phyloP scores from a whole-genome alignment of 768 basidiomycete species.

The Kwoniella mangroviensis region DNA sequence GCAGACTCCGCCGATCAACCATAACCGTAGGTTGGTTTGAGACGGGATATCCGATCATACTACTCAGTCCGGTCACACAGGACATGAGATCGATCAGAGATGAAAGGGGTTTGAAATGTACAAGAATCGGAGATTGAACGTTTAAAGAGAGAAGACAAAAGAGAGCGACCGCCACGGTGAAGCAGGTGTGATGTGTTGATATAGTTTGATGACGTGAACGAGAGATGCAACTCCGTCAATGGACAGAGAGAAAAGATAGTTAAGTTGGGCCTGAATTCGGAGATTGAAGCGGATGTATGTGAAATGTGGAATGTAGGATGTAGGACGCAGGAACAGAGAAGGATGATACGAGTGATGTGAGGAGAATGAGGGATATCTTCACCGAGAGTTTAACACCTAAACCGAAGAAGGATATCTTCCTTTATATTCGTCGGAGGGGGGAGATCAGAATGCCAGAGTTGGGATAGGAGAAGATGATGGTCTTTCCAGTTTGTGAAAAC shows the following conservation, averaged over 20 bases:
- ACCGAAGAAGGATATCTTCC: not conserved
- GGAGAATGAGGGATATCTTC: not conserved
- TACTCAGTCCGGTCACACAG: slow-evolving; percentile 1
- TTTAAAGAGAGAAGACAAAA: slow-evolving; percentile 4
- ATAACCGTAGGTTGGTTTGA: not conserved
- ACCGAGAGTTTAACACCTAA: not conserved
- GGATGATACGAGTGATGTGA: not conserved
- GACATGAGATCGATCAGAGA: not conserved
- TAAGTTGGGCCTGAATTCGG: not conserved
- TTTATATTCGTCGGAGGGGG: not conserved
- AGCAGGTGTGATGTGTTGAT: not conserved
- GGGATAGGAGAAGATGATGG: not conserved
- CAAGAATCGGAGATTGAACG: not conserved
- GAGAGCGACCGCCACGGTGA: not conserved
- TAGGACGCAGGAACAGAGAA: not conserved
- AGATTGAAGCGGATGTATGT: not conserved
- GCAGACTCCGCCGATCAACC: not conserved
- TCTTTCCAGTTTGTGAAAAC: too few species aligned
- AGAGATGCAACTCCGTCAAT: not conserved
- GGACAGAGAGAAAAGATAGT: not conserved
- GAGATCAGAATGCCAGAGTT: not conserved
- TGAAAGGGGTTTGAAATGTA: not conserved
- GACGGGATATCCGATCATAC: not conserved
- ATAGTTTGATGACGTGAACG: not conserved
- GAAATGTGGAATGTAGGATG: too few species aligned